A percentile compares a stretch with the other conserved stretches of the same genome.
Evolutionary conservation across 331 rosid species (phyloP).

Genomic region (Phaseolus coccineus): DNA sequence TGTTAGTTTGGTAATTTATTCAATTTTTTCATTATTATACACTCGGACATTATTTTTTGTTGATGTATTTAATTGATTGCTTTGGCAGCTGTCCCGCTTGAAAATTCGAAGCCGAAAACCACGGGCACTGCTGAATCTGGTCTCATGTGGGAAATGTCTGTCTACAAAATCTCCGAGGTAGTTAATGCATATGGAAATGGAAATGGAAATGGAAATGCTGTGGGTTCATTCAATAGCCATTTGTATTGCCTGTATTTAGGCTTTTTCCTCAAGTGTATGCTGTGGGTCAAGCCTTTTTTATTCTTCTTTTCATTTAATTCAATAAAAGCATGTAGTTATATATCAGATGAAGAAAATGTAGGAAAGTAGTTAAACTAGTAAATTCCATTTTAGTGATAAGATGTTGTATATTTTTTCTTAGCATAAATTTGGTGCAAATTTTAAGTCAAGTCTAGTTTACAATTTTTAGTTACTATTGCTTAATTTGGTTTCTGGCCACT

Average conservation of each 20-base stretch:
- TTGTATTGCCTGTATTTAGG: constrained; percentile 60
- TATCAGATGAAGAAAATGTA: constrained; percentile 53
- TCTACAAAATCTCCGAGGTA: constrained; percentile 81
- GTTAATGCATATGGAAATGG: constrained; percentile 13
- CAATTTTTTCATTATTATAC: background rate
- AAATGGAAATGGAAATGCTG: constrained; percentile 27
- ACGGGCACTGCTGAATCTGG: constrained; percentile 78
- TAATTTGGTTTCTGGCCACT: background rate
- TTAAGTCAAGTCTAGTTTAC: constrained; percentile 18
- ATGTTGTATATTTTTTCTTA: constrained; percentile 46
- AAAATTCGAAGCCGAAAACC: constrained; percentile 68
- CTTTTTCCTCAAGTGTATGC: constrained; percentile 51
- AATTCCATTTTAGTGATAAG: constrained; percentile 41
- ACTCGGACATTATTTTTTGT: background rate
- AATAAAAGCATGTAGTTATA: constrained; percentile 61
- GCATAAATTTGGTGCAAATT: constrained; percentile 35
- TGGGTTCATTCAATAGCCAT: constrained; percentile 54
- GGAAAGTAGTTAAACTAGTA: constrained; percentile 46
- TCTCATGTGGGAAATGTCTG: constrained; percentile 90
- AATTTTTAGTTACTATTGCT: constrained; percentile 16
- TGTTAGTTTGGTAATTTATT: background rate
- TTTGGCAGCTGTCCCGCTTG: constrained; percentile 89
- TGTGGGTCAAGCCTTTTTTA: constrained; percentile 51
- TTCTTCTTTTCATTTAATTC: constrained; percentile 40
- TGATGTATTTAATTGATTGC: constrained; percentile 38